Percentiles rank a stretch among this genome's conserved stretches.
phyloP scores from a whole-genome alignment of 108 stramenopile genomes.

The Fistulifera solaris region DNA sequence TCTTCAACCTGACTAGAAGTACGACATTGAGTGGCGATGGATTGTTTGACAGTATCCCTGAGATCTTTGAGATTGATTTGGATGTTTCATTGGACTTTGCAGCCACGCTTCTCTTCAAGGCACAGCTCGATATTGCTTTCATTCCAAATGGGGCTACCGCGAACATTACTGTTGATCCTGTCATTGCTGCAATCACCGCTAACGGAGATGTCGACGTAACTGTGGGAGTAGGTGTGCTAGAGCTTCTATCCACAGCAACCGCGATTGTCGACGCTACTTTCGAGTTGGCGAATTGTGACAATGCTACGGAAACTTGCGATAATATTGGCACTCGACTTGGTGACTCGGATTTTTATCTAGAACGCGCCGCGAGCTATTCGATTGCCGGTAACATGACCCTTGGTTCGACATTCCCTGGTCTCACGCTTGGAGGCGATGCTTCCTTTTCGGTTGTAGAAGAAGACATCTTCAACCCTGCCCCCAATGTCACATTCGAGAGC shows the following conservation, averaged over 20 bases:
- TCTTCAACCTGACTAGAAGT: neutral
- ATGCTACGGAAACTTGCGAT: neutral
- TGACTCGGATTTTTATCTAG: neutral
- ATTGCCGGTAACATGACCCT: slow-evolving; percentile 1
- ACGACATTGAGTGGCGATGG: neutral
- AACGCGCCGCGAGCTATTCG: neutral
- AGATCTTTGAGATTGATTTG: neutral
- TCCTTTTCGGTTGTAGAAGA: neutral
- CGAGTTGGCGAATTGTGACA: neutral
- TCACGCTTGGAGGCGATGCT: neutral
- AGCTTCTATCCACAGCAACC: neutral
- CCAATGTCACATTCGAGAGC: neutral
- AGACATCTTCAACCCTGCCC: neutral
- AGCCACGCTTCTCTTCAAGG: neutral
- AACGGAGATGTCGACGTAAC: neutral
- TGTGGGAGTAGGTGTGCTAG: neutral
- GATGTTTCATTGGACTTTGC: neutral
- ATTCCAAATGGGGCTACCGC: neutral
- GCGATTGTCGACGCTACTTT: too few species aligned
- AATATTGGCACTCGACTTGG: neutral
- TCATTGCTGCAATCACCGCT: neutral
- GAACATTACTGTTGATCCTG: neutral
- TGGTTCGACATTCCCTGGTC: neutral
- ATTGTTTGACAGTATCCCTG: neutral
- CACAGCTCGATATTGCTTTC: neutral